Conservation (phyloP, 345 rosid species). For the Balakata baccata region DNA sequence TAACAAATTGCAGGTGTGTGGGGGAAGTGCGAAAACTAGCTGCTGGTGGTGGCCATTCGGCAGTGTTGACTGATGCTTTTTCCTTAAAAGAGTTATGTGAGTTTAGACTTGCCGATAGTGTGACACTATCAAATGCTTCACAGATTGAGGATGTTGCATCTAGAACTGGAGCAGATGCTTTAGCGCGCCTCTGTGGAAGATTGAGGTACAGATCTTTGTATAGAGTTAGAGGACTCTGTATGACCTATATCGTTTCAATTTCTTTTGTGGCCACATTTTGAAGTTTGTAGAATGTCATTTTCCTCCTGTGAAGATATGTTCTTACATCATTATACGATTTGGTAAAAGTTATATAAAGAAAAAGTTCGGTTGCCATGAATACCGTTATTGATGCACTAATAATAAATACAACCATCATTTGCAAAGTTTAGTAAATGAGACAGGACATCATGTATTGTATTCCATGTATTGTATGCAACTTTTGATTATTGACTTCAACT, state of each 20-base stretch:
- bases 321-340: neutral
- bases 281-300: neutral
- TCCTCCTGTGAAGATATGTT: neutral
- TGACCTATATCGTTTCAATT: neutral
- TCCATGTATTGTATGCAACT: neutral
- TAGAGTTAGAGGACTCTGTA: neutral
- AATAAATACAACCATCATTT: too few relatives aligned
- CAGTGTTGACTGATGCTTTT: slow-evolving; percentile 90
- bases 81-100: slow-evolving; percentile 91
- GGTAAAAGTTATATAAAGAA: too few relatives aligned
- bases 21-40: slow-evolving; percentile 90
- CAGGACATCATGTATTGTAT: too few relatives aligned
- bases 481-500: too few relatives aligned
- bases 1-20: slow-evolving; percentile 60
- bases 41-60: slow-evolving; percentile 98
- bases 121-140: slow-evolving; percentile 66
- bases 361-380: neutral
- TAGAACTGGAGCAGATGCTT: slow-evolving; percentile 78
- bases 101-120: slow-evolving; percentile 77
- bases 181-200: slow-evolving; percentile 92
- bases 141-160: slow-evolving; percentile 76
- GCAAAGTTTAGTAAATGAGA: too few relatives aligned
- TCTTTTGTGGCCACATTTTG: neutral
- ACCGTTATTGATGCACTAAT: neutral
- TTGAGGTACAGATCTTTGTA: slow-evolving; percentile 46